Percentiles rank a stretch among this genome's conserved stretches.
phyloP scores from a whole-genome alignment of 106 monocot species.

The Xerophyta viscosa region DNA sequence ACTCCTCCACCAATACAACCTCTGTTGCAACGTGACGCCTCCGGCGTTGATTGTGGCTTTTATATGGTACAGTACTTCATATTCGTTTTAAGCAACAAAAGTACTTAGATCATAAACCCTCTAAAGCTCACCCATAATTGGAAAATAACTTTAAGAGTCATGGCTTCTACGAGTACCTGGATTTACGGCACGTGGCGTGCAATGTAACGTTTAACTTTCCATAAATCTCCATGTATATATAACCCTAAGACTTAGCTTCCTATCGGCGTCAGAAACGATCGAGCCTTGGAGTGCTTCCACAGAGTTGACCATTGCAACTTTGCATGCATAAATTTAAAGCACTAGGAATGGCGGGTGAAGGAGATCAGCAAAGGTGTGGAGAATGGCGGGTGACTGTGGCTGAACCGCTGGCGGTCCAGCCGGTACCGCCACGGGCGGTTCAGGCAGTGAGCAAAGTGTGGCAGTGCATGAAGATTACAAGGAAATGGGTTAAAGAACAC shows the following conservation, averaged over 20 bases:
- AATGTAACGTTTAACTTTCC: neutral
- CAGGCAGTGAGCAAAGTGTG: neutral
- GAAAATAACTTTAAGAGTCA: conserved; percentile 1
- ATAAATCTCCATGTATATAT: neutral
- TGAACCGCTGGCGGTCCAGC: neutral
- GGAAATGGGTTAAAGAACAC: conserved; percentile 35
- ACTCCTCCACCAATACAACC: no score
- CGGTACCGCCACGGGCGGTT: neutral
- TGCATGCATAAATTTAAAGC: no score
- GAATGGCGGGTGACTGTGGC: conserved; percentile 2
- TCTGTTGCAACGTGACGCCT: neutral
- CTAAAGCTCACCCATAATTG: neutral
- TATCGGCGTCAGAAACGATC: no score
- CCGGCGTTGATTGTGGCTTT: neutral
- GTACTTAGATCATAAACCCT: no score
- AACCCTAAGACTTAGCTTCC: neutral
- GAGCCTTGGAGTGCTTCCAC: neutral
- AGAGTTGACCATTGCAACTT: neutral
- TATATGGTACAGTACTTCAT: neutral
- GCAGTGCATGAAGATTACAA: conserved; percentile 8
- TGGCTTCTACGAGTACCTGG: neutral
- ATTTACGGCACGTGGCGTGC: neutral
- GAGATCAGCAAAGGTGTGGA: neutral
- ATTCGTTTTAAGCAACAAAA: neutral
- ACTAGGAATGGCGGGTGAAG: neutral